Evolutionary conservation across 805 yeast species (phyloP), one percentile per base, ranked within the genome.

Genomic region (Nakazawaea wickerhamii): DNA sequence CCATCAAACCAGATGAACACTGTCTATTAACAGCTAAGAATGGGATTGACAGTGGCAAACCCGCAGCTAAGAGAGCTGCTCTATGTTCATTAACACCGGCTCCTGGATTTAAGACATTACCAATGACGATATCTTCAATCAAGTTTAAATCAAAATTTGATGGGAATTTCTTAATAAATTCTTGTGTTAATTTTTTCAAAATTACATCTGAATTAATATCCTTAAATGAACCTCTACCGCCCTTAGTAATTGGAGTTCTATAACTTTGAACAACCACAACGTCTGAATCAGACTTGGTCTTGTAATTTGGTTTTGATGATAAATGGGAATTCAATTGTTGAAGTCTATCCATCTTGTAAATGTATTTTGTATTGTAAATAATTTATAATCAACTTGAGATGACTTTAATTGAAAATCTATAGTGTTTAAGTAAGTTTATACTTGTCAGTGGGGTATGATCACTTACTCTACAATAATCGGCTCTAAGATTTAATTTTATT

Each of bases 1-100:
- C 95, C 75, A 89, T 85, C 55, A 91, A 71, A 21, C 97, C 97
- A 2, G 95, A 85, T 6, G 96, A 87, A 64, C 98, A 91, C 63
- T 90, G 97, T 65, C 98, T 80, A 71, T 91, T 91, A 50, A 91
- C 59, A 13, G 96, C 89, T 55, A 79, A 66, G 53, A 90, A 86
- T 8, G 95, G 90, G 11, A 82, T 73, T 2, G 80, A 64, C 60
- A 82, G 67, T 25, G 97, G 97, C 41, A 90, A 73, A 28, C 96
- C 98, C 9, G 97, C 95, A 17, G 90, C 93, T 45, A 91, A 73
- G 51, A 77, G 72, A 32, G 97, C 96, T 38, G 95, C 96, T 54
- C 98, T 73, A 65, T 87, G 95, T 65, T 90, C 97, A 44, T 84
- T 83, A 42, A 93, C 96, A 55, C 97, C 98, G 19, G 97, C 95